Percentiles rank a stretch among this genome's conserved stretches.
These are phyloP conservation scores for Oidiodendron maius DNA, from an alignment of 495 filamentous ascomycete genomes.

Conservation along the genomic window DNA sequence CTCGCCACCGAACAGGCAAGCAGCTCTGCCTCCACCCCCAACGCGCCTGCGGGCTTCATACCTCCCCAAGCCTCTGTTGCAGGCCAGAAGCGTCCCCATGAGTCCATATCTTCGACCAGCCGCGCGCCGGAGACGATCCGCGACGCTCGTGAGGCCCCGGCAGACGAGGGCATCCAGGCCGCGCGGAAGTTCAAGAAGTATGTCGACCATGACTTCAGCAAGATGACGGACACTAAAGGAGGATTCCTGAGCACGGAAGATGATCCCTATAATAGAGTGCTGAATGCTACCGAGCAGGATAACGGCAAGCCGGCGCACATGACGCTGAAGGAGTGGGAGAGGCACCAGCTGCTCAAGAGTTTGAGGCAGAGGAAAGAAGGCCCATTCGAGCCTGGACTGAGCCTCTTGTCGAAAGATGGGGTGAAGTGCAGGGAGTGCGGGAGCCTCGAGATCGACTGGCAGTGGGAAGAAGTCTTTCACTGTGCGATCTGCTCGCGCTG, in stretches of 20 bases:
- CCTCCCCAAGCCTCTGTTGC: constrained; percentile 18
- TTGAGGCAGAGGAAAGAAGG: constrained; percentile 70
- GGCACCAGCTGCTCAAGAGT: constrained; percentile 61
- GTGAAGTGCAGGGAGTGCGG: constrained; percentile 81
- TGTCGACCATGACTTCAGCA: constrained; percentile 94
- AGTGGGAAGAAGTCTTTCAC: constrained; percentile 78
- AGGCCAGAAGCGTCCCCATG: constrained; percentile 44
- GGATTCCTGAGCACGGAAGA: constrained; percentile 85
- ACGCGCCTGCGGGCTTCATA: constrained; percentile 33
- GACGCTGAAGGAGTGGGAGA: constrained; percentile 90
- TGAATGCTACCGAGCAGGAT: constrained; percentile 45
- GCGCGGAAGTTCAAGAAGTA: constrained; percentile 82
- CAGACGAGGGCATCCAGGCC: constrained; percentile 55
- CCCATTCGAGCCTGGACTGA: constrained; percentile 81
- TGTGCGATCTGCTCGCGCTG: constrained; percentile 67
- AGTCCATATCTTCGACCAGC: constrained; percentile 53
- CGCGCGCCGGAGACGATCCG: constrained; percentile 57
- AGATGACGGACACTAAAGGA: constrained; percentile 97
- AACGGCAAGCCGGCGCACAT: constrained; percentile 75
- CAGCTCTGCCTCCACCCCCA: constrained; percentile 23
- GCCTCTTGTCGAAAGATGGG: constrained; percentile 53
- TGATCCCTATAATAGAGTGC: constrained; percentile 79
- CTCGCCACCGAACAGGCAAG: constrained; percentile 44
- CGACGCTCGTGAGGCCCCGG: constrained; percentile 51
- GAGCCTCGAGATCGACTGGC: constrained; percentile 83